A percentile compares a stretch with the other conserved stretches of the same genome.
These are phyloP conservation scores for Aspergillus melleus DNA, from an alignment of 2,329 filamentous ascomycete genomes.

Conservation along the genomic window DNA sequence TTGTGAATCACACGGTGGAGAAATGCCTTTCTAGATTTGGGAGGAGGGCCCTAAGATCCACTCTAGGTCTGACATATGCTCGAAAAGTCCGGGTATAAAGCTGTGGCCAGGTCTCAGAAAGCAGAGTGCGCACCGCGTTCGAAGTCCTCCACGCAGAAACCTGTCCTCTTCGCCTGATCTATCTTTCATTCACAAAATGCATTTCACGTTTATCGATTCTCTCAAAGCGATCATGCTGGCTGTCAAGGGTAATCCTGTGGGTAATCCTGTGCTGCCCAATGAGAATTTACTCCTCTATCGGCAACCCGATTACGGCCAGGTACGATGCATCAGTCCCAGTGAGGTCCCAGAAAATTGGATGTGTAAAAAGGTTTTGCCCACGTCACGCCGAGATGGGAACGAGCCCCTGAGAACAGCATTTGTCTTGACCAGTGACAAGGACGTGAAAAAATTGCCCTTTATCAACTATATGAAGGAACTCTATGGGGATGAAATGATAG, in stretches of 20 bases:
- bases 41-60: too few species aligned
- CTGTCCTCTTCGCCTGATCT: constrained; percentile 3
- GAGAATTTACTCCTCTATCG: constrained; percentile 2
- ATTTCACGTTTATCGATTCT: constrained; percentile 6
- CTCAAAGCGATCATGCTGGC: background rate
- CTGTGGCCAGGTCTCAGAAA: constrained; percentile 2
- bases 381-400: background rate
- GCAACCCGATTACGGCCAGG: constrained; percentile 4
- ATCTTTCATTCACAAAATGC: constrained; percentile 4
- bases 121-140: constrained; percentile 2
- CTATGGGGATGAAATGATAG: background rate
- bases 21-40: too few species aligned
- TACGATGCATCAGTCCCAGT: constrained; percentile 1
- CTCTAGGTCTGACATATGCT: too few species aligned
- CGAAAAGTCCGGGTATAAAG: too few species aligned
- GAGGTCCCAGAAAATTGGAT: background rate
- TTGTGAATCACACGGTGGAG: too few species aligned
- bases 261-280: background rate
- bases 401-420: background rate
- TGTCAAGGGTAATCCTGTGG: too few species aligned
- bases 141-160: constrained; percentile 2
- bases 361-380: constrained; percentile 2
- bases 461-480: too few species aligned
- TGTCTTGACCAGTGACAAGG: too few species aligned
- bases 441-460: too few species aligned